These are phyloP conservation scores for Monosporascus sp. DNA, from an alignment of 2,329 filamentous ascomycete genomes.

Conservation along the genomic window DNA sequence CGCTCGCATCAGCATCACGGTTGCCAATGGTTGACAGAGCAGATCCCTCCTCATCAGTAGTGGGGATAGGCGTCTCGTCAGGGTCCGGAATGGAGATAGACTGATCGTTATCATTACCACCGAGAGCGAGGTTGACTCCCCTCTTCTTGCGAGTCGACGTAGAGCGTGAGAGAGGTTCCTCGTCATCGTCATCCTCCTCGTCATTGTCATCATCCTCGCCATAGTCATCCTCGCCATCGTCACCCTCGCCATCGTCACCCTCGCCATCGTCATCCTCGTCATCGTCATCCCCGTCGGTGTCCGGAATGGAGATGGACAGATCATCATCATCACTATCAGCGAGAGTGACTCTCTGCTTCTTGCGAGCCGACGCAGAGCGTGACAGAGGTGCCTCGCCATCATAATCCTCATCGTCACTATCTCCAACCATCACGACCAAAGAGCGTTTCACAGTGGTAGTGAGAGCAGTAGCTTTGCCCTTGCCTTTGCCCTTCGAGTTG, in stretches of 20 bases:
- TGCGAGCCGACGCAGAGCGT: slow-evolving; percentile 8
- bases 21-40: background rate
- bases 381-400: slow-evolving; percentile 9
- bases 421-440: slow-evolving; percentile 4
- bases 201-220: slow-evolving; percentile 7
- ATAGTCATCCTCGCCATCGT: slow-evolving; percentile 4
- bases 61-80: background rate
- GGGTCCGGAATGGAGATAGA: background rate
- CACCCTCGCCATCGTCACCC: slow-evolving; percentile 19
- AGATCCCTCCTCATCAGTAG: background rate
- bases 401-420: slow-evolving; percentile 13
- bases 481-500: slow-evolving; percentile 4
- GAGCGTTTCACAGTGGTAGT: slow-evolving; percentile 1
- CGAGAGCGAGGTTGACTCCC: background rate
- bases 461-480: slow-evolving; percentile 2
- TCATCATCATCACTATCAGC: slow-evolving; percentile 2
- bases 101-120: background rate
- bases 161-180: slow-evolving; percentile 2
- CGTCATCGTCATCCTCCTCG: slow-evolving; percentile 1
- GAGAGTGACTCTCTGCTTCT: slow-evolving; percentile 5
- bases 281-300: slow-evolving; percentile 1
- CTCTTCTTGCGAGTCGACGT: slow-evolving; percentile 9
- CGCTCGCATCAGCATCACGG: background rate
- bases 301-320: background rate
- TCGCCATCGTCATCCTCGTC: slow-evolving; percentile 11